phyloP scores from a whole-genome alignment of 2,329 filamentous ascomycete genomes.

The Colletotrichum eleusines region DNA sequence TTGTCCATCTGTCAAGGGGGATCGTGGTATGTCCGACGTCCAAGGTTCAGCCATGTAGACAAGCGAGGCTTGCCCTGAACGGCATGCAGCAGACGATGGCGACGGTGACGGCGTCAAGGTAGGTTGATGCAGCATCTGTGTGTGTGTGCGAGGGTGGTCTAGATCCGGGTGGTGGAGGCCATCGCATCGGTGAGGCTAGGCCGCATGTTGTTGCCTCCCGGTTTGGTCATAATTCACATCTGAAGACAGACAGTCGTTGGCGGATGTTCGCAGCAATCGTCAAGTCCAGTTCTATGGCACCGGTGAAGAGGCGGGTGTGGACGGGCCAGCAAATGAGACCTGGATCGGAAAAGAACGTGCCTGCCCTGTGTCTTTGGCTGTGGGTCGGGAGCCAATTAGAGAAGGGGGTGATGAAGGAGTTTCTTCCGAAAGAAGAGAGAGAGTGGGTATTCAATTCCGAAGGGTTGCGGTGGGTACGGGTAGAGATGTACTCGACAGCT shows the following conservation, averaged over 20 bases:
- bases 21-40: neutral
- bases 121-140: constrained; percentile 19
- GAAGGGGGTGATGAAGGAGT: constrained; percentile 15
- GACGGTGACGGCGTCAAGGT: neutral
- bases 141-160: constrained; percentile 4
- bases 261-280: constrained; percentile 39
- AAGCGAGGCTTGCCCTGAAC: neutral
- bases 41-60: constrained; percentile 1
- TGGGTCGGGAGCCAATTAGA: constrained; percentile 26
- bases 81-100: no score
- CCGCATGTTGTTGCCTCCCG: constrained; percentile 7
- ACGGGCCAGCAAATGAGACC: constrained; percentile 30
- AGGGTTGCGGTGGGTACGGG: neutral
- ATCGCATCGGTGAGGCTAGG: constrained; percentile 3
- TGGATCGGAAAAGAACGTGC: constrained; percentile 30
- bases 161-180: constrained; percentile 10
- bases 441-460: neutral
- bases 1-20: neutral
- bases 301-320: constrained; percentile 33
- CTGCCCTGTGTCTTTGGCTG: constrained; percentile 7
- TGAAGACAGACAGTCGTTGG: constrained; percentile 30
- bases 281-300: constrained; percentile 41
- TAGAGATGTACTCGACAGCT: no score
- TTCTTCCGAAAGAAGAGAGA: constrained; percentile 13
- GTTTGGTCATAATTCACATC: constrained; percentile 35